Evolutionary conservation across 2,329 filamentous ascomycete genomes (phyloP).

Genomic region (Daldinia eschscholtzii): DNA sequence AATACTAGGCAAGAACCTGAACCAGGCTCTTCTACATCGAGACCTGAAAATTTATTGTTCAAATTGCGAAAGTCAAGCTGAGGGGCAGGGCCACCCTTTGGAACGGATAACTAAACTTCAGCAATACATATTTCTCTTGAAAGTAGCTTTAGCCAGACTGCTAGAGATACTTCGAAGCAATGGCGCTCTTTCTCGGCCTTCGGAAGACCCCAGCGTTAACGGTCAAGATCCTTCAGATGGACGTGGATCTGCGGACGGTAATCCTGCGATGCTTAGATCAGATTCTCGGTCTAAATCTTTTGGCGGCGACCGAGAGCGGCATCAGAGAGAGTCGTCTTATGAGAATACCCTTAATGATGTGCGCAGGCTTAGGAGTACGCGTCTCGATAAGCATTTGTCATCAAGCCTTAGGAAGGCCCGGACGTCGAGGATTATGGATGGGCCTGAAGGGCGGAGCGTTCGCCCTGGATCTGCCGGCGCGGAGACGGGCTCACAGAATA

Average conservation of each 20-base stretch:
- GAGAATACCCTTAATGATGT: conserved; percentile 98
- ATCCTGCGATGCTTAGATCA: conserved; percentile 68
- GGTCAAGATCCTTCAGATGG: conserved; percentile 77
- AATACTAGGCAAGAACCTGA: conserved; percentile 76
- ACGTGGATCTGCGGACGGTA: conserved; percentile 62
- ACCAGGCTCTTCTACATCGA: conserved; percentile 78
- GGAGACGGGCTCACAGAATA: conserved; percentile 65
- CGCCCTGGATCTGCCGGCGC: conserved; percentile 80
- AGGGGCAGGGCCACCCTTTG: conserved; percentile 69
- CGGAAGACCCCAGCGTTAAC: conserved; percentile 77
- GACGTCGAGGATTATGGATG: conserved; percentile 92
- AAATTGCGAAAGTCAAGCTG: conserved; percentile 70
- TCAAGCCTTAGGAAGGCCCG: conserved; percentile 92
- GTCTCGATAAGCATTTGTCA: conserved; percentile 93
- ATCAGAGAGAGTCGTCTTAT: conserved; percentile 80
- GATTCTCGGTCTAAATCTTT: conserved; percentile 82
- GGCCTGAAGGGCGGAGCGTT: conserved; percentile 75
- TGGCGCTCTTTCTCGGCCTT: conserved; percentile 81
- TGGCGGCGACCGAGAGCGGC: conserved; percentile 71
- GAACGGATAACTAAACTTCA: conserved; percentile 85
- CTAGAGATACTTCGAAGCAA: conserved; percentile 87
- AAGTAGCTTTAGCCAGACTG: conserved; percentile 89
- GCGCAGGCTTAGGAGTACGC: conserved; percentile 88
- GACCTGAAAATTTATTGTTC: conserved; percentile 79
- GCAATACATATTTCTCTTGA: conserved; percentile 93